Evolutionary conservation across 108 stramenopile species (phyloP), one percentile per base, ranked within the genome.

Genomic region (Thalassiosira profunda): DNA sequence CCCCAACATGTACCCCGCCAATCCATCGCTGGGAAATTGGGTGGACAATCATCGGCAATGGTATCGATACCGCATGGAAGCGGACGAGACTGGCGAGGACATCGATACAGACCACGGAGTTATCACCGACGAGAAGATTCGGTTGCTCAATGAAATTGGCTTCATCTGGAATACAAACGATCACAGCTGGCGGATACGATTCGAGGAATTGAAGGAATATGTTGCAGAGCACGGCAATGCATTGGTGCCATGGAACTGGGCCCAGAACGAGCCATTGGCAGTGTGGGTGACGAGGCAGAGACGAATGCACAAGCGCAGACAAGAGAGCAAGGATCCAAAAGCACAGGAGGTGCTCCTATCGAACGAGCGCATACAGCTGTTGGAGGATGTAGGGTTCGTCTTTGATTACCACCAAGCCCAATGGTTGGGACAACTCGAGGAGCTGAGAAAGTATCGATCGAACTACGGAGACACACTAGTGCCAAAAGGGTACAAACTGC

Each of bases 391-490:
- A 29, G 74, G 74, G 0, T 80, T 80, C 36, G 44, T 80, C n/a
- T 80, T 74, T 74, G 76, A 81, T 67, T 60, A 56, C 3, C 64
- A 72, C 29, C 65, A 77, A 55, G 80, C 75, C 34, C 37, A 38
- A 30, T 80, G 74, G 74, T 45, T 60, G 35, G 79, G 76, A 45
- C 47, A 70, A 14, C 58, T 60, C 25, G 57, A 75, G 43, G 79
- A 80, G 17, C 55, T 80, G 41, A 47, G 37, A 46, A 48, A 36
- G 29, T 89, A 86, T 59, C 52, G 60, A 18, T 28, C 52, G 56
- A 72, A 66, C 36, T 69, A 83, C 43, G 85, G 85, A n/a, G 64
- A 82, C 37, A 67, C 83, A 2, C 43, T 79, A 46, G 83, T 84
- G 4, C 87, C 87, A 5, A 62, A 65, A 63, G 48, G 34, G 7